A percentile compares a stretch with the other conserved stretches of the same genome.
These are phyloP conservation scores for Ammopiptanthus mongolicus DNA, from an alignment of 306 rosid species.

Conservation along the genomic window DNA sequence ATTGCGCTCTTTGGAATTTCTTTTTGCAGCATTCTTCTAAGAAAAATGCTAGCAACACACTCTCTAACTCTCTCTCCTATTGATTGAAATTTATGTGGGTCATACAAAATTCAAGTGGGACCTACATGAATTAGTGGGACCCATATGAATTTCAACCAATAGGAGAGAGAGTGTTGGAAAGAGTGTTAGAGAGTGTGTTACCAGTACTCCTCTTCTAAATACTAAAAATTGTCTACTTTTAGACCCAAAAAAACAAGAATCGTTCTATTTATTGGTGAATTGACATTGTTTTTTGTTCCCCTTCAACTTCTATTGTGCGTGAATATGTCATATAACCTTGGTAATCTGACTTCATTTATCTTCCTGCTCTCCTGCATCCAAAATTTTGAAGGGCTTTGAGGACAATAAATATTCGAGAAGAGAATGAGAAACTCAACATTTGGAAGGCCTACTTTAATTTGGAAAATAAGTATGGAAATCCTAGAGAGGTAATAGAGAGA, in stretches of 20 bases:
- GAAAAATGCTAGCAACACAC: no score
- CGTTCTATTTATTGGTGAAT: neutral
- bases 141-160: no score
- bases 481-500: conserved; percentile 61
- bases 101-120: no score
- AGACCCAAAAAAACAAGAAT: neutral
- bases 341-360: conserved; percentile 11
- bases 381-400: conserved; percentile 68
- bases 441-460: conserved; percentile 91
- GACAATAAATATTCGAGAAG: conserved; percentile 81
- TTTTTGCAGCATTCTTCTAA: neutral
- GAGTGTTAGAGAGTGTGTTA: no score
- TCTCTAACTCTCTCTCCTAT: no score
- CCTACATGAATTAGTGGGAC: no score
- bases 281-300: neutral
- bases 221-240: neutral
- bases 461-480: conserved; percentile 82
- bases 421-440: conserved; percentile 83
- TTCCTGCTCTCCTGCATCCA: neutral
- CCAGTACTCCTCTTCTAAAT: no score
- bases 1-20: neutral
- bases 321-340: neutral
- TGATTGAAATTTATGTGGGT: no score
- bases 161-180: no score
- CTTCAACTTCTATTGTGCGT: neutral